Conservation (phyloP, 2,329 filamentous ascomycete species). For the Botrytis pseudocinerea region DNA sequence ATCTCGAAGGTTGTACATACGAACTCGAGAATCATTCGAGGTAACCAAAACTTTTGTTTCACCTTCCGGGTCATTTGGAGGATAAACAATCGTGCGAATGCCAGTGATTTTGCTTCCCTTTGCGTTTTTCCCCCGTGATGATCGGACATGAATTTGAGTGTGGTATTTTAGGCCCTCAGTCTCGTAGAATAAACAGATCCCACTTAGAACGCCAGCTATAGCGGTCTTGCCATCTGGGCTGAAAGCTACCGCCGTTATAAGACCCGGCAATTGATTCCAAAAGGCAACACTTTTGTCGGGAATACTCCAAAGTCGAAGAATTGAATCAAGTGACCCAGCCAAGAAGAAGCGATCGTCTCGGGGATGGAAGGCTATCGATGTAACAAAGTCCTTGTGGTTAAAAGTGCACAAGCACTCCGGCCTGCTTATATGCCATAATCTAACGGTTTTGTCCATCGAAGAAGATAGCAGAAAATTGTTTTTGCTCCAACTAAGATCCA, state of each 20-base stretch:
- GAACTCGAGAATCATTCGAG: conserved; percentile 90
- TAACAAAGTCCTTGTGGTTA: conserved; percentile 92
- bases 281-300: conserved; percentile 93
- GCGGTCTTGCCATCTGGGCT: conserved; percentile 87
- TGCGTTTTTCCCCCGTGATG: conserved; percentile 85
- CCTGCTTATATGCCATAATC: conserved; percentile 87
- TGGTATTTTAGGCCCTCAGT: conserved; percentile 85
- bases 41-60: conserved; percentile 85
- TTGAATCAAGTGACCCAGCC: conserved; percentile 86
- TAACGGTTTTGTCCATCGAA: conserved; percentile 97
- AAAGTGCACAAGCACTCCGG: conserved; percentile 89
- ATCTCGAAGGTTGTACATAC: conserved; percentile 84
- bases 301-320: conserved; percentile 91
- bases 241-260: conserved; percentile 93
- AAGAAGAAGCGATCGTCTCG: conserved; percentile 95
- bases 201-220: conserved; percentile 84
- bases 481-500: conserved; percentile 97
- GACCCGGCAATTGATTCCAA: conserved; percentile 72
- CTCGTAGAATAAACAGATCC: conserved; percentile 86
- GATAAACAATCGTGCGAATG: conserved; percentile 71
- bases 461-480: conserved; percentile 96
- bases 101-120: conserved; percentile 98
- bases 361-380: conserved; percentile 91
- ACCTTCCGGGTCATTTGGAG: conserved; percentile 53
- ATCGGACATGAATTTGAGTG: conserved; percentile 89